Base-by-base conservation (phyloP, 2,329 filamentous ascomycete species). In the Claviceps sp. region DNA sequence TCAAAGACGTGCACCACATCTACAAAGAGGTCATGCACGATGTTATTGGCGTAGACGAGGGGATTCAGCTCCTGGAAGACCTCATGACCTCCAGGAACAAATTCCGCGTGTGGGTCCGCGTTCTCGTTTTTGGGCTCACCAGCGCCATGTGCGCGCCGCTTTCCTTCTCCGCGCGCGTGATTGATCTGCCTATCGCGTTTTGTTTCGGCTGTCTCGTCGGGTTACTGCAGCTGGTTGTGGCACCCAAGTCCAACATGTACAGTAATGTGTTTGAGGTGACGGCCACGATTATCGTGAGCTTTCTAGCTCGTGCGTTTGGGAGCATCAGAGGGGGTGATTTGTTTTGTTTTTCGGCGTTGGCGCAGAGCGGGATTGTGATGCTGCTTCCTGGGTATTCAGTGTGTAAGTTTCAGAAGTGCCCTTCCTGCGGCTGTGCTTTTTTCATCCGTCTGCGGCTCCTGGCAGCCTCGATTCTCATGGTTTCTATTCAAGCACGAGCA, bases 161-260 rank as follows among this genome's bases (percentile, higher is more conserved):
- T 60, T 86, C 85, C 1, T 90, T 89, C 62, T 72, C 77, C 55
- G 85, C 82, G 4, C 76, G 85, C 13, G 72, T 80, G 1, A 82
- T 88, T 57, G 86, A 91, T 60, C 70, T 89, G 43, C 86, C 85
- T 0, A 75, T 89, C 40, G 76, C 77, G 24, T 90, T 88, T 63
- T 55, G 83, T 20, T 74, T 90, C 1, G 86, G 86, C 1, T 83
- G 77, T 58, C 68, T 87, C 7, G 74, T 90, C 1, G 86, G 86
- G 0, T 69, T 81, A 55, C 68, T 90, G 43, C 84, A 89, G 61
- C 73, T 88, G 14, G 77, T 86, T 43, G 71, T 88, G 2, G 80
- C 84, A 0, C 82, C 85, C 3, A 75, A 71, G 37, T 88, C 84
- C 13, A 80, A 82, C 38, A 72, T 88, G 2, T 84, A 85, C 64